Conservation (phyloP, 164 flowering plant genomes). For the Annona cherimola region DNA sequence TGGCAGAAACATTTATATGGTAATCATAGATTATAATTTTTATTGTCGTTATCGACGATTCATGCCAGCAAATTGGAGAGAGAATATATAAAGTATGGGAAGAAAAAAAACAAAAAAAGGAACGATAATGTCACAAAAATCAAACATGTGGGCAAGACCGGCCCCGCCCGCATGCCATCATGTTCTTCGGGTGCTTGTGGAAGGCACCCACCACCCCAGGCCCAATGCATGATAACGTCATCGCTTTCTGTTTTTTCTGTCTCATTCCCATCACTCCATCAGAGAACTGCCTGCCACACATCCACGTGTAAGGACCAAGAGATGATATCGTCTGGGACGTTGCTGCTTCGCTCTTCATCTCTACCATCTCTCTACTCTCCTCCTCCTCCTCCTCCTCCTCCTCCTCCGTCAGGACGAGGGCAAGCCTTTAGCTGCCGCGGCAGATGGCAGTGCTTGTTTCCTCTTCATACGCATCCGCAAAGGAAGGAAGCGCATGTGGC, state of each 20-base stretch:
- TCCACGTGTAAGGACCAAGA: background rate
- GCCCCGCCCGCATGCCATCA: background rate
- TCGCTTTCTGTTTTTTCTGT: background rate
- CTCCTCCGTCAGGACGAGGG: background rate
- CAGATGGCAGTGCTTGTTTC: background rate
- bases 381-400: background rate
- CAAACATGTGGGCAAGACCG: background rate
- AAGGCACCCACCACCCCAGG: background rate
- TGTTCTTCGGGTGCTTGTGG: background rate
- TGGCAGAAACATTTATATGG: background rate
- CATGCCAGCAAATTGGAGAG: background rate
- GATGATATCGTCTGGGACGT: background rate
- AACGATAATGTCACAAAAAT: background rate
- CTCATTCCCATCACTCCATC: background rate
- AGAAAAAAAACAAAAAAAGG: background rate
- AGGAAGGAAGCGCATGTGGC: background rate
- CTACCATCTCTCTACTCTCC: background rate
- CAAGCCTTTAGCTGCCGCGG: background rate
- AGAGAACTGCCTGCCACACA: background rate
- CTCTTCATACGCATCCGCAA: background rate
- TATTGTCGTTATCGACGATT: background rate
- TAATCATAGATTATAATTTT: background rate
- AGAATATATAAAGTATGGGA: no score
- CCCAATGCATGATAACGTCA: background rate
- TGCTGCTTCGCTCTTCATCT: background rate